phyloP scores from a whole-genome alignment of 768 basidiomycete species.

The Lentinula sp. region DNA sequence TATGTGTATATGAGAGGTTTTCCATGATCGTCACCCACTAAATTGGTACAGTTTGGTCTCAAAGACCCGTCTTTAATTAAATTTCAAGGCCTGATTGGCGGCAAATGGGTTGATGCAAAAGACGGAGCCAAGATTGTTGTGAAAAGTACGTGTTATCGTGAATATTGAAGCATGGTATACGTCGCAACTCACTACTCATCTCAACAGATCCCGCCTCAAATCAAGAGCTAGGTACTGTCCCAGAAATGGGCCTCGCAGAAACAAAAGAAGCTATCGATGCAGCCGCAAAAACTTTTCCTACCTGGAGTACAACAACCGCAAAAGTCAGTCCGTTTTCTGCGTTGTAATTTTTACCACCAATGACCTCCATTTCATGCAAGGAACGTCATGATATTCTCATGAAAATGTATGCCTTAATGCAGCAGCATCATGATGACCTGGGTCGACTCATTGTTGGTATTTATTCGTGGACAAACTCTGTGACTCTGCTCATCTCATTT shows the following conservation, averaged over 20 bases:
- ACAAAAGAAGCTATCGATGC: conserved; percentile 81
- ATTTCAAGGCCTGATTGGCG: conserved; percentile 73
- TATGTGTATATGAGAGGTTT: not conserved
- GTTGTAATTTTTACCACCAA: not conserved
- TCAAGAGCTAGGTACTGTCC: conserved; percentile 76
- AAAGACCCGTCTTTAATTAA: conserved; percentile 74
- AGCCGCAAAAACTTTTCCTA: conserved; percentile 73
- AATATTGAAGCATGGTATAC: not conserved
- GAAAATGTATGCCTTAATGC: conserved; percentile 76
- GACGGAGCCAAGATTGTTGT: conserved; percentile 69
- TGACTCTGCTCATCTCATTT: conserved; percentile 6
- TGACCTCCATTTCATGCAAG: conserved; percentile 25
- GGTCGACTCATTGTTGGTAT: conserved; percentile 66
- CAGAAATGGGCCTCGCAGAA: conserved; percentile 85
- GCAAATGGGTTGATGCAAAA: conserved; percentile 81
- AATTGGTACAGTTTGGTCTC: conserved; percentile 51
- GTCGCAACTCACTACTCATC: not conserved
- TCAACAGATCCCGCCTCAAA: conserved; percentile 79
- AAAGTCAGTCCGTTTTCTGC: conserved; percentile 45
- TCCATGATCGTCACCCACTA: not conserved
- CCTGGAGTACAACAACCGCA: conserved; percentile 84
- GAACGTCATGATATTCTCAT: conserved; percentile 78
- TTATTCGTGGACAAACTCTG: conserved; percentile 18
- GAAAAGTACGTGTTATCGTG: conserved; percentile 48
- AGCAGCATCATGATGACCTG: conserved; percentile 82